phyloP scores from a whole-genome alignment of 2,329 filamentous ascomycete genomes.

The Aspergillus jensenii region DNA sequence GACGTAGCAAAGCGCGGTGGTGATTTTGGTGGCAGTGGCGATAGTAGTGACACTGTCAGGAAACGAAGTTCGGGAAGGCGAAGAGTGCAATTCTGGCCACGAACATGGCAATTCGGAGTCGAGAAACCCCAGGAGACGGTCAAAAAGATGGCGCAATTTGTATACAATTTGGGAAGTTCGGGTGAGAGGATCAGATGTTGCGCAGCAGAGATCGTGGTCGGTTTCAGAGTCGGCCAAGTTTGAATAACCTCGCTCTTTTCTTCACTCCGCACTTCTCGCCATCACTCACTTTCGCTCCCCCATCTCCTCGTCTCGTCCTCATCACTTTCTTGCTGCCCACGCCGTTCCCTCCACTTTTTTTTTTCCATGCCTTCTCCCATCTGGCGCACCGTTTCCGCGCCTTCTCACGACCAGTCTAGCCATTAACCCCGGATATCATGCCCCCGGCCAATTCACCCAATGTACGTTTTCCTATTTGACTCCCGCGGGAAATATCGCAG shows the following conservation, averaged over 20 bases:
- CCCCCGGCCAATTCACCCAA: constrained; percentile 46
- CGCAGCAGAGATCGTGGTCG: not conserved
- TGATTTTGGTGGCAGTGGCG: not conserved
- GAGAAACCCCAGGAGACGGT: not conserved
- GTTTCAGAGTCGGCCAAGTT: not conserved
- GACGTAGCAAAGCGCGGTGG: not conserved
- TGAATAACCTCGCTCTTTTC: not conserved
- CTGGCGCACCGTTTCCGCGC: constrained; percentile 14
- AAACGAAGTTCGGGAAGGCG: not conserved
- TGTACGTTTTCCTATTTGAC: constrained; percentile 31
- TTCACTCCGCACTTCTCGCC: not conserved
- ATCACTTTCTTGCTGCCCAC: not conserved
- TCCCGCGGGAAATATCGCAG: not conserved
- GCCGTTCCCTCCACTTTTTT: not conserved
- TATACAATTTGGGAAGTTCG: not conserved
- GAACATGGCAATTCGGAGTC: not conserved
- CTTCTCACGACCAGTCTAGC: not conserved
- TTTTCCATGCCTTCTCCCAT: constrained; percentile 3
- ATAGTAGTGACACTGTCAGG: not conserved
- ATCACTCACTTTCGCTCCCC: not conserved
- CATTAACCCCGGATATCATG: constrained; percentile 25
- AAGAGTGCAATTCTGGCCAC: not conserved
- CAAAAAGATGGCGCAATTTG: not conserved
- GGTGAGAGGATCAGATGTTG: constrained; percentile 2
- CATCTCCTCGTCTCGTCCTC: not conserved